Base-by-base conservation (phyloP, 345 rosid species). In the Eucalyptus pauciflora region DNA sequence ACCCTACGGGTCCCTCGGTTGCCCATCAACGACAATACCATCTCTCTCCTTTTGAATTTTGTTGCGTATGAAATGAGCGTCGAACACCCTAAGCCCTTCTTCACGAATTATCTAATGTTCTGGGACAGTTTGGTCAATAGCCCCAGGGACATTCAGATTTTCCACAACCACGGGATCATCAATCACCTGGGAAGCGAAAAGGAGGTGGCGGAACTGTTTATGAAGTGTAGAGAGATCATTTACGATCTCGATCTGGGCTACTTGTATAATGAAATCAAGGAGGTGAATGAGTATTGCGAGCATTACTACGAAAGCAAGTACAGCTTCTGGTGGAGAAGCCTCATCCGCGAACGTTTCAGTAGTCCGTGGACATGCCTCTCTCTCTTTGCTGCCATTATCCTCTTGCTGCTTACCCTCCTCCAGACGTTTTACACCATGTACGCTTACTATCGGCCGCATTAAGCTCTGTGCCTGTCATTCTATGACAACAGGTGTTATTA, bases 311-410 rank as follows among this genome's bases (percentile, higher is more conserved):
- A 60, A 25, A 87, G 86, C 69, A 51, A 31, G n/a, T 87, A 37
- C 54, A 64, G 15, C 20, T 5, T 31, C 64, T 89, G 90, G 88
- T 76, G 86, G 76, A 20, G 86, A 48, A 87, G 50, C 56, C 71
- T 90, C 24, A 62, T 85, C 27, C 86, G 69, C 13, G 54, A 58
- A 5, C 86, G 83, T 18, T 90, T 90, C 87, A 87, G 64, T 43
- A 87, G 31, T 83, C 91, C 91, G 1, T 90, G 91, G 91, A 48
- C 91, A 12, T 58, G 85, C 67, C 9, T 90, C 20, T 88, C 91
- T 46, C 88, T 90, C n/a, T 25, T 88, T 43, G 91, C 91, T 13
- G 90, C 91, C 10, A 58, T 88, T 8, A 48, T 60, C 49, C 81
- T 90, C 17, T 79, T 90, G 60, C 25, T 88, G 46, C 88, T 90